Evolutionary conservation across 164 flowering plant genomes (phyloP), one percentile per base, ranked within the genome.

Genomic region (Kingdonia uniflora): DNA sequence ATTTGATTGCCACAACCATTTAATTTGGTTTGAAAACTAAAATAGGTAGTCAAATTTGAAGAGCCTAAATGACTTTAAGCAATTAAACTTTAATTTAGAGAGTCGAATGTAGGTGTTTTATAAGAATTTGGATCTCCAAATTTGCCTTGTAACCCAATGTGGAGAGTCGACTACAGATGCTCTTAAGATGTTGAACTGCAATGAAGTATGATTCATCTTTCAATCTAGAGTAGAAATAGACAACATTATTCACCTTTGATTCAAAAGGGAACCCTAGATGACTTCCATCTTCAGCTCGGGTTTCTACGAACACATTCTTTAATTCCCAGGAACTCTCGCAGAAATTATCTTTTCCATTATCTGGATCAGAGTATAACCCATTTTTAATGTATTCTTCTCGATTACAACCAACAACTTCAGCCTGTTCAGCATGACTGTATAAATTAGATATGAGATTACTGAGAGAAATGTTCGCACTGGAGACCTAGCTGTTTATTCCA

Each of bases 301-400:
- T 43, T 55, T 68, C 71, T 37, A 62, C 38, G 45, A 44, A 37
- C 14, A 84, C 85, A 72, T 67, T 84, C 65, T 72, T 73, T 58
- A 78, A 81, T 46, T 83, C 87, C 89, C 95, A 81, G 19, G 79
- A 71, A 65, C 39, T 55, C 44, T 68, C 87, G 51, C 74, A 87
- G 61, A 66, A 67, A 57, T 66, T 71, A 55, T 74, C 73, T 52
- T 62, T 61, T 23, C 35, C 60, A 55, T 65, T 58, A 15, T 51
- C 61, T 21, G 50, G 6, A 63, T 54, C 23, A 49, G 77, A 63
- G 49, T 51, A 49, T 20, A 57, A 47, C 55, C 62, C 74, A 74
- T 66, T 66, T 55, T 51, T 65, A 55, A 29, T 53, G 48, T 57
- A 48, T 26, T 54, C 59, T 38, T 43, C 35, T 29, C 35, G 57